These are phyloP conservation scores for Paracoccidioides brasiliensis DNA, from an alignment of 2,329 filamentous ascomycete species.

Conservation along the genomic window DNA sequence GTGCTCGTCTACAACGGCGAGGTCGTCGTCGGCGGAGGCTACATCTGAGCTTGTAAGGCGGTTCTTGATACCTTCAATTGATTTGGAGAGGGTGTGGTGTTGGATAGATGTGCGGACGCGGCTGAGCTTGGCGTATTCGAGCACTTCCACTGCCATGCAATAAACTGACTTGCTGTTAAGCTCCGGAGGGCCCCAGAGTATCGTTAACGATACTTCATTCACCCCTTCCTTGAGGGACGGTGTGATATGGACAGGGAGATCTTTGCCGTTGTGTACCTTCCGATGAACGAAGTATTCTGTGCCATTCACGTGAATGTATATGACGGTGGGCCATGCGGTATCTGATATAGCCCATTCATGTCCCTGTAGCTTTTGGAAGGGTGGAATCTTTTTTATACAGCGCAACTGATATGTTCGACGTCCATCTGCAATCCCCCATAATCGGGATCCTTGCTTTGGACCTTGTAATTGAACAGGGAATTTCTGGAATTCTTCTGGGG, in stretches of 20 bases:
- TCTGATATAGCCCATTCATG: slow-evolving; percentile 50
- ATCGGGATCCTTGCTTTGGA: slow-evolving; percentile 15
- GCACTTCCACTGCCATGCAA: slow-evolving; percentile 55
- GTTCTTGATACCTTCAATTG: slow-evolving; percentile 44
- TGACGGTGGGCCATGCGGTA: slow-evolving; percentile 56
- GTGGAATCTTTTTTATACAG: slow-evolving; percentile 39
- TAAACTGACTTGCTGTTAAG: slow-evolving; percentile 13
- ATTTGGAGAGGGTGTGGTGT: slow-evolving; percentile 35
- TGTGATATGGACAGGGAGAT: slow-evolving; percentile 65
- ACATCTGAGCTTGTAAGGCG: slow-evolving; percentile 21
- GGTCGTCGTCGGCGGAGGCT: slow-evolving; percentile 53
- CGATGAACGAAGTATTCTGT: slow-evolving; percentile 46
- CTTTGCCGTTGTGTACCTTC: slow-evolving; percentile 60
- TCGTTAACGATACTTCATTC: slow-evolving; percentile 48
- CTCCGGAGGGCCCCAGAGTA: slow-evolving; percentile 29
- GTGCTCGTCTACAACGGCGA: slow-evolving; percentile 45
- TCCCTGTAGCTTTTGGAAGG: slow-evolving; percentile 26
- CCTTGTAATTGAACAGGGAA: slow-evolving; percentile 19
- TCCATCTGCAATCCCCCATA: slow-evolving; percentile 34
- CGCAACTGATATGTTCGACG: slow-evolving; percentile 56
- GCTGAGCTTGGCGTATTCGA: slow-evolving; percentile 41
- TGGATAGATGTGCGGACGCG: slow-evolving; percentile 28
- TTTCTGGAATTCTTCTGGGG: slow-evolving; percentile 16
- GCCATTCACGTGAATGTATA: slow-evolving; percentile 58
- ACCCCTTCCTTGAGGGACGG: slow-evolving; percentile 41